Evolutionary conservation across 371 early-diverging fungal species (phyloP), one percentile per base, ranked within the genome.

Genomic region (Blakeslea trispora): DNA sequence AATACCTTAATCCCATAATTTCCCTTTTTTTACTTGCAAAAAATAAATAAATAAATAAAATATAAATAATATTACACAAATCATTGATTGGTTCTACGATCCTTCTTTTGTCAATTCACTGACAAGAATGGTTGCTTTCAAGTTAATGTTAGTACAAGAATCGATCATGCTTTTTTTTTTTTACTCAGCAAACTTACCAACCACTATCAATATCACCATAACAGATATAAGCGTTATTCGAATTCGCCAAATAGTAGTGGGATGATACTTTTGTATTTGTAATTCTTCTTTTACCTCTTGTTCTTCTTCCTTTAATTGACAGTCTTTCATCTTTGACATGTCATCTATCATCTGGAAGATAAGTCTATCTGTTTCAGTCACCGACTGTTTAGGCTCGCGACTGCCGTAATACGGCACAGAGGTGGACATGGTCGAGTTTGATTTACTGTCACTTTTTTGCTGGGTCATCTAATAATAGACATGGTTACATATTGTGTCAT

Each of bases 281-380:
- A 18, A 6, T 39, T 47, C 49, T 11, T 28, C 18, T 17, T 23
- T 23, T 6, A 28, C 17, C 1, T 24, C 51, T 14, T 40, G 39
- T 7, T 39, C 14, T 1, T 39, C 35, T 46, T 55, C 37, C 6
- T 11, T 46, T 37, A 23, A 21, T 18, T 54, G 14, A 47, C 42
- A 13, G 31, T n/a, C 24, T 28, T 24, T 41, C 3, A 22, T 22
- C 17, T 24, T 42, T 37, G 39, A 39, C 47, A 61, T 51, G 51
- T 56, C 57, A 43, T 62, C 63, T 37, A 62, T 62, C 63, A 62
- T 62, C 43, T 62, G 34, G 35, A 62, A 48, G 42, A 62, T 52
- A 18, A 57, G 37, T 23, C 49, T 52, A 37, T 62, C 63, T 28
- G 57, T 57, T 32, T 62, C 63, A 21, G 23, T 41, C 2, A 44